Evolutionary conservation across 768 basidiomycete genomes (phyloP).

Genomic region (Tubosaeta brunneosetosa): DNA sequence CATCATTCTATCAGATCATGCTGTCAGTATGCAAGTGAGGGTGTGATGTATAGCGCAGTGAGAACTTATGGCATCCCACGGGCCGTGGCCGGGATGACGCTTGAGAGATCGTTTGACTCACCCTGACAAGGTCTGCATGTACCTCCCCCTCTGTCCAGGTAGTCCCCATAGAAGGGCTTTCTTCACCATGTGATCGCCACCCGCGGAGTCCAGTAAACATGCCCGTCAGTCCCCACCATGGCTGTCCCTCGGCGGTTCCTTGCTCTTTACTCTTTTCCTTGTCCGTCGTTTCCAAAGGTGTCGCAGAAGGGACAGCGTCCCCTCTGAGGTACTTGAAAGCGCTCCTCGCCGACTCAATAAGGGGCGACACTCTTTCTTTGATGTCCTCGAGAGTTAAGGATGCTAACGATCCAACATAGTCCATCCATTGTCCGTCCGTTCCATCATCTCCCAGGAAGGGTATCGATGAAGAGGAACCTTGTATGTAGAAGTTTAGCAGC

Average conservation of each 20-base stretch:
- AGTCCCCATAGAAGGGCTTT: conserved; percentile 37
- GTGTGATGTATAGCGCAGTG: conserved; percentile 1
- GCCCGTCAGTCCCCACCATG: conserved; percentile 55
- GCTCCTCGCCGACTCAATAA: conserved; percentile 48
- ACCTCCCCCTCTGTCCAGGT: conserved; percentile 73
- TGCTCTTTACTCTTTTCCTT: conserved; percentile 29
- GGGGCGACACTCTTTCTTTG: conserved; percentile 36
- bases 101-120: conserved; percentile 32
- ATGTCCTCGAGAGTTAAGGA: conserved; percentile 56
- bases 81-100: neutral
- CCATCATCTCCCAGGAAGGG: conserved; percentile 26
- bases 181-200: conserved; percentile 28
- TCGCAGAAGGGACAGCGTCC: conserved; percentile 40
- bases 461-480: conserved; percentile 43
- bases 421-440: conserved; percentile 9
- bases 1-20: conserved; percentile 49
- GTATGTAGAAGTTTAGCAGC: conserved; percentile 78
- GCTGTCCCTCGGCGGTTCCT: conserved; percentile 28
- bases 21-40: conserved; percentile 6
- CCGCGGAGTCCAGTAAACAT: conserved; percentile 64
- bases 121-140: conserved; percentile 73
- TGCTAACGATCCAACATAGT: conserved; percentile 45
- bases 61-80: neutral
- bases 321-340: conserved; percentile 75
- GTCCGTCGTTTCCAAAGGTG: conserved; percentile 26